Base-by-base conservation (phyloP, 257 asterid genomes). In the Solanum infundibuliforme region DNA sequence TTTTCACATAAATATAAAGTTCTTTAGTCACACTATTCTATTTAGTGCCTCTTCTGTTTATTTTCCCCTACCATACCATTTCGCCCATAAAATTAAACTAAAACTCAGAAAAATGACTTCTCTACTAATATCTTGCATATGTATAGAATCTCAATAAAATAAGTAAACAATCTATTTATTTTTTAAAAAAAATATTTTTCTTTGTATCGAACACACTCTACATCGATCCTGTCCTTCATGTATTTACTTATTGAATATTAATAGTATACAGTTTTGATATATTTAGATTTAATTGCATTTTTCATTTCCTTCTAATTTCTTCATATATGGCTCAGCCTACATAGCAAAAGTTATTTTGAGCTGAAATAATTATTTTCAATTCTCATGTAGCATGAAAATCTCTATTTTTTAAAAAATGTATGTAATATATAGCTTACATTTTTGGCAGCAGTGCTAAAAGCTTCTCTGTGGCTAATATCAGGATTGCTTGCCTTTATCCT, bases 401-500 rank as follows among this genome's bases (percentile, higher is more conserved):
- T 60, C 27, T 7, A 7, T 46, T 1, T 46, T 46, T 4, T 12
- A 12, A 29, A 36, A 36, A 8, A 39, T 41, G 32, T 79, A 25
- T 14, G 38, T n/a, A 14, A 43, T 35, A 8, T 43, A 43, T 35
- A 7, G 88, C 99, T 93, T 91, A 94, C 99, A 83, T 95, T 96
- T 88, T 96, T 96, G 21, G 99, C 99, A 68, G 99, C 99, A 11
- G 98, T 94, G 91, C 99, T 95, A 55, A 96, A 96, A 72, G 99
- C 99, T 92, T 96, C 98, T 39, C 99, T 91, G 91, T 96, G 99
- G 91, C 95, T 96, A 43, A 96, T 96, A 90, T 95, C 97, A 23
- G 99, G 99, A 89, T 95, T 95, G 92, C 94, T 89, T 7, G 98
- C 98, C 77, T 96, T 96, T 91, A 96, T 95, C 96, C 99, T 96